Evolutionary conservation across 192 early-diverging fungal genomes (phyloP).

Genomic region (Coemansia sp.): DNA sequence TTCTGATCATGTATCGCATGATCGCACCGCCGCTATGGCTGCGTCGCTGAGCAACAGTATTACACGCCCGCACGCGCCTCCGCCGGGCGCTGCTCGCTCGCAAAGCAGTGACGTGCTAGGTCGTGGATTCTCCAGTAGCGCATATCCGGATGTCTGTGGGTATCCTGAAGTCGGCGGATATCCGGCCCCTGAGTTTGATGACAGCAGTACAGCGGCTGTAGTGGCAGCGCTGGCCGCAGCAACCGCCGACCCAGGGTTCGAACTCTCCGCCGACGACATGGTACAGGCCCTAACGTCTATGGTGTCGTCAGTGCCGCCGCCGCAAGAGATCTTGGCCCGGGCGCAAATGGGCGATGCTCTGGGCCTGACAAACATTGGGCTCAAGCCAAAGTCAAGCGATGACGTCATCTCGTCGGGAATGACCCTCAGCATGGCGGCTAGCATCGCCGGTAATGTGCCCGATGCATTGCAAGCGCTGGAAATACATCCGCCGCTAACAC

Average conservation of each 20-base stretch:
- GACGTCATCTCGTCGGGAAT: not conserved
- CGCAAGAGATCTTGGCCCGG: conserved; percentile 16
- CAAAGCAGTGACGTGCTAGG: not conserved
- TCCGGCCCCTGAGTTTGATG: not conserved
- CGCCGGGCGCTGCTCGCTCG: not conserved
- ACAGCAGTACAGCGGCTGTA: conserved; percentile 3
- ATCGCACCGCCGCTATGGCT: not conserved
- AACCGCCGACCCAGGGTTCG: conserved; percentile 6
- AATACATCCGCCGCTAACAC: not conserved
- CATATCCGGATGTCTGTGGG: not conserved
- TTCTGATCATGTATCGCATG: too few species aligned
- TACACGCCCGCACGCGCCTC: conserved; percentile 2
- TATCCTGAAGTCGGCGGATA: too few species aligned
- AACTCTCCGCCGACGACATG: conserved; percentile 14
- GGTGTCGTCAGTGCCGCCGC: conserved; percentile 7
- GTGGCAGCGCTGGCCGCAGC: conserved; percentile 19
- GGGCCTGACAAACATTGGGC: not conserved
- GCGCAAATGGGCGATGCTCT: conserved; percentile 4
- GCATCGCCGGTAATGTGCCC: not conserved
- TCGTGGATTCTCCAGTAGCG: not conserved
- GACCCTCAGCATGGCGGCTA: not conserved
- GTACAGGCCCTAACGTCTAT: conserved; percentile 13
- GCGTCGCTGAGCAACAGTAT: conserved; percentile 11
- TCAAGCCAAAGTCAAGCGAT: not conserved
- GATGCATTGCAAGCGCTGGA: not conserved